These are phyloP conservation scores for Claviceps paspali DNA, from an alignment of 2,329 filamentous ascomycete species.

Conservation along the genomic window DNA sequence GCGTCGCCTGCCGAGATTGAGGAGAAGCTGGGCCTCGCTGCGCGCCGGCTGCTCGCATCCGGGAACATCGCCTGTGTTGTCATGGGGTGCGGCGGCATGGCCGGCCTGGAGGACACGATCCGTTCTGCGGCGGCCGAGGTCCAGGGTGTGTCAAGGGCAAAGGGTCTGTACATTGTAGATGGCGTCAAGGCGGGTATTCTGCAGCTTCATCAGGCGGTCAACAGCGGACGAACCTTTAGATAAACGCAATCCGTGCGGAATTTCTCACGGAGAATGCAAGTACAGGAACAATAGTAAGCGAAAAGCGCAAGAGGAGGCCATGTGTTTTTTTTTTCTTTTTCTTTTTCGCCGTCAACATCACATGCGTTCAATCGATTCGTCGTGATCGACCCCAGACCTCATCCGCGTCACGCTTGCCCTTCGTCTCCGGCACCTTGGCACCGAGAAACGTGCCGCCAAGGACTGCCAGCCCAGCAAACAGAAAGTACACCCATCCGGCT, in stretches of 20 bases:
- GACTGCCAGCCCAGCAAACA: conserved; percentile 66
- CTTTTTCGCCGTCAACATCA: no score
- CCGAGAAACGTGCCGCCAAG: conserved; percentile 57
- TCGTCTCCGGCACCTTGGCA: conserved; percentile 71
- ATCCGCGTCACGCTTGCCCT: conserved; percentile 66
- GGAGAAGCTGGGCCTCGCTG: conserved; percentile 52
- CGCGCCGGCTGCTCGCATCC: conserved; percentile 44
- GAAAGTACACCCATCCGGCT: conserved; percentile 73
- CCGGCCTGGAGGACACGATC: conserved; percentile 66
- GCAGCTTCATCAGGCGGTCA: conserved; percentile 41
- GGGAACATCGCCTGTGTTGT: conserved; percentile 52
- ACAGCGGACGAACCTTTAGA: conserved; percentile 24
- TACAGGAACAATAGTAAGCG: no score
- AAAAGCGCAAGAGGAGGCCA: no score
- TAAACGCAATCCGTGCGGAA: background rate
- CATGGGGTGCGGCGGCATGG: conserved; percentile 86
- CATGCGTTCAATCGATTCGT: conserved; percentile 29
- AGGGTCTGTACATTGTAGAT: conserved; percentile 49
- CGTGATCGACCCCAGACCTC: conserved; percentile 75
- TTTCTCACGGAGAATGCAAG: background rate
- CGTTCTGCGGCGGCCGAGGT: conserved; percentile 50
- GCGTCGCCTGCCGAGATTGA: conserved; percentile 49
- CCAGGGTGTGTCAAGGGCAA: conserved; percentile 7
- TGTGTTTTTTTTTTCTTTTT: no score
- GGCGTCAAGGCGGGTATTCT: conserved; percentile 58